Base-by-base conservation (phyloP, 306 rosid genomes). In the Astragalus membranaceus region DNA sequence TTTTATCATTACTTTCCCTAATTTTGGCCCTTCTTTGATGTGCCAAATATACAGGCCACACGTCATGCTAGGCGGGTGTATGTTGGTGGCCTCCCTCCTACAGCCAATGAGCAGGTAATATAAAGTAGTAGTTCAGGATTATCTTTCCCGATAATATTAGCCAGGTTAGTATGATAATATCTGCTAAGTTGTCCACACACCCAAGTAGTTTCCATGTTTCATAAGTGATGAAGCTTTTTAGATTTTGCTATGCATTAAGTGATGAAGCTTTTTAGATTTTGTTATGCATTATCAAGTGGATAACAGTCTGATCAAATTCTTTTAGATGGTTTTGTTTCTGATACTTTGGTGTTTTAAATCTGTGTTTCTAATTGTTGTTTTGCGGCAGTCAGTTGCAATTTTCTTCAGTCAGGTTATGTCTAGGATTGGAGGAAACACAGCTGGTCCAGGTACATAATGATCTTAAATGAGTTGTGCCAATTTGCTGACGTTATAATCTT, bases 381-480 rank as follows among this genome's bases (percentile, higher is more conserved):
- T 73, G 32, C 10, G 88, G 91, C 96, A 94, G 99, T 91, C 96
- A 4, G 99, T 94, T 81, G 99, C 97, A 42, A 91, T 95, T 67
- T 94, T 85, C 85, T 94, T 94, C 85, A 94, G 99, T 75, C 96
- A 88, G 75, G 99, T 94, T 41, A 94, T 94, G 99, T 88, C 96
- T 55, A 92, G 84, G 64, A 94, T 94, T 16, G 99, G 97, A 73
- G 99, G 99, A 79, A 94, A 94, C 78, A 94, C 99, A 42, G 99
- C 99, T 70, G 99, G 97, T 66, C 97, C 97, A 77, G 99, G 98
- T 88, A 70, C 67, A 52, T 10, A 11, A 53, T 29, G 52, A 64
- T 29, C 72, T 48, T 52, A 13, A 42, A 23, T n/a, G 8, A 60
- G 49, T 48, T 46, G 15, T 48, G 16, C 63, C 59, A 9, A 16